Percentiles rank a stretch among this genome's conserved stretches.
Evolutionary conservation across 371 early-diverging fungal genomes (phyloP).

Genomic region (Syncephalastrum racemosum): DNA sequence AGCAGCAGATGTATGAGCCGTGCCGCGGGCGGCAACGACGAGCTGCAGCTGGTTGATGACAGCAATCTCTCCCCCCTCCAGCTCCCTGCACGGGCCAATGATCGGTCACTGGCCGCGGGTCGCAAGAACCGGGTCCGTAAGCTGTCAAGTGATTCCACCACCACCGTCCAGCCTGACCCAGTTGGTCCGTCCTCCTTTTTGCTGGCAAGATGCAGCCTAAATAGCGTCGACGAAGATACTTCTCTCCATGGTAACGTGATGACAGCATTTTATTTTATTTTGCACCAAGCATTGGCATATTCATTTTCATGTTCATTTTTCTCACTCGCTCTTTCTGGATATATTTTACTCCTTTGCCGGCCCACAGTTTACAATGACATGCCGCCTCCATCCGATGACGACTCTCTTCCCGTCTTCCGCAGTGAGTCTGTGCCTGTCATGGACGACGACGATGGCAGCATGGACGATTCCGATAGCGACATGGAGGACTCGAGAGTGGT

Average conservation of each 20-base stretch:
- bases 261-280: no score
- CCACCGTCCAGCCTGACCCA: slow-evolving; percentile 2
- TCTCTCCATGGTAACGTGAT: no score
- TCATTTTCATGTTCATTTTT: no score
- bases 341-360: neutral
- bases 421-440: slow-evolving; percentile 17
- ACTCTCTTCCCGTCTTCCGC: slow-evolving; percentile 20
- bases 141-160: slow-evolving; percentile 30
- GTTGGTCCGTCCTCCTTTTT: slow-evolving; percentile 1
- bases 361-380: slow-evolving; percentile 7
- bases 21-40: neutral
- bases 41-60: slow-evolving; percentile 21
- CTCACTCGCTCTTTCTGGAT: no score
- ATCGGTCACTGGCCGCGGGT: neutral
- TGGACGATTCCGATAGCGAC: slow-evolving; percentile 15
- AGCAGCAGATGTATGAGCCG: neutral
- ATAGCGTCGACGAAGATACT: no score
- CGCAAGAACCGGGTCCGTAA: slow-evolving; percentile 16
- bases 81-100: slow-evolving; percentile 22
- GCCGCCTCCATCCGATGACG: slow-evolving; percentile 12
- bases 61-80: slow-evolving; percentile 35
- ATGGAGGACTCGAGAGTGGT: slow-evolving; percentile 22
- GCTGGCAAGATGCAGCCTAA: no score
- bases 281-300: no score
- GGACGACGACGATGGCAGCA: slow-evolving; percentile 16